phyloP scores from a whole-genome alignment of 2,329 filamentous ascomycete genomes.

The Alternaria gaisen region DNA sequence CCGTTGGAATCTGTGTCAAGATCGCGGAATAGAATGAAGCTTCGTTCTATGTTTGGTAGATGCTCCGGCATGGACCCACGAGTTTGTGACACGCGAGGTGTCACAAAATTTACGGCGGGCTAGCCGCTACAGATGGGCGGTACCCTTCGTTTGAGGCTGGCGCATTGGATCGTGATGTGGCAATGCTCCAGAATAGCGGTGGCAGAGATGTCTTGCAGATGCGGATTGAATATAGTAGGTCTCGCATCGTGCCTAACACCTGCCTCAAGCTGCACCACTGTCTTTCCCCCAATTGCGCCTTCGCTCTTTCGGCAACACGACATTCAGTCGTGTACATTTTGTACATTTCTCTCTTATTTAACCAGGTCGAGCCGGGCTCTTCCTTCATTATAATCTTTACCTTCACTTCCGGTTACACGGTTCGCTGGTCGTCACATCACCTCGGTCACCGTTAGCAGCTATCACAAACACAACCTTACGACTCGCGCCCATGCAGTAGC shows the following conservation, averaged over 20 bases:
- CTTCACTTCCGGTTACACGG: slow-evolving; percentile 25
- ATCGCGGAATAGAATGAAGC: slow-evolving; percentile 30
- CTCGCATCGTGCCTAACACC: slow-evolving; percentile 34
- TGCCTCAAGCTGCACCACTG: slow-evolving; percentile 34
- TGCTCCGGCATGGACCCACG: slow-evolving; percentile 41
- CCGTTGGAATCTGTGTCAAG: slow-evolving; percentile 24
- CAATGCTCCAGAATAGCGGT: slow-evolving; percentile 34
- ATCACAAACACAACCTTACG: slow-evolving; percentile 27
- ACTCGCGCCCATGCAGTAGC: slow-evolving; percentile 44
- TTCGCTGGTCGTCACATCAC: slow-evolving; percentile 12
- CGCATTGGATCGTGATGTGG: slow-evolving; percentile 42
- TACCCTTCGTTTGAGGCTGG: slow-evolving; percentile 48
- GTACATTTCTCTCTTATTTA: slow-evolving; percentile 17
- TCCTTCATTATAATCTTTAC: slow-evolving; percentile 29
- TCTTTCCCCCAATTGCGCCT: slow-evolving; percentile 20
- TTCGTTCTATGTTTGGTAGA: slow-evolving; percentile 38
- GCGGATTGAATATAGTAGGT: slow-evolving; percentile 48
- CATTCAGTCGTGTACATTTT: slow-evolving; percentile 34
- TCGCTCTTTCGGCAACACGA: slow-evolving; percentile 28
- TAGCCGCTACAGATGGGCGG: slow-evolving; percentile 45
- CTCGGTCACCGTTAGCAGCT: slow-evolving; percentile 23
- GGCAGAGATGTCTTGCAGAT: slow-evolving; percentile 35
- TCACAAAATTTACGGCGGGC: slow-evolving; percentile 36
- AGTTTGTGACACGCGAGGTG: slow-evolving; percentile 43
- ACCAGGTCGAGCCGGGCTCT: slow-evolving; percentile 46